These are phyloP conservation scores for Scopulariopsis brevicaulis DNA, from an alignment of 2,329 filamentous ascomycete genomes.

Conservation along the genomic window DNA sequence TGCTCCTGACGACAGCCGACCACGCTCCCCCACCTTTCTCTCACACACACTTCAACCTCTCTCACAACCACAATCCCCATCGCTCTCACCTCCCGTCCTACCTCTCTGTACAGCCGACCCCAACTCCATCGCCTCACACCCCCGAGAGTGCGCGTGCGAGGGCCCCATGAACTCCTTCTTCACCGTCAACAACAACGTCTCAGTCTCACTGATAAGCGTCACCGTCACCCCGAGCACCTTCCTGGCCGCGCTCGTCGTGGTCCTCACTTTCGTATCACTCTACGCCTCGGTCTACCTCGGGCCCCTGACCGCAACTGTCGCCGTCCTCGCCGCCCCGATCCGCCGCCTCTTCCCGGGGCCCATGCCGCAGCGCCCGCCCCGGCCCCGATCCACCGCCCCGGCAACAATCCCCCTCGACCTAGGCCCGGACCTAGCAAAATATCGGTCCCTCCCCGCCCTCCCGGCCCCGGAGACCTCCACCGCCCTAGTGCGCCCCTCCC, in stretches of 20 bases:
- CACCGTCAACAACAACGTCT: conserved; percentile 50
- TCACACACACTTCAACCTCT: background rate
- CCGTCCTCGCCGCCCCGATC: background rate
- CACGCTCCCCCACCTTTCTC: background rate
- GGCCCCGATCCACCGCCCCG: conserved; percentile 11
- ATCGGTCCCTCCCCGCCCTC: conserved; percentile 10
- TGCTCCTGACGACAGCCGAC: background rate
- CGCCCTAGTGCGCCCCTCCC: conserved; percentile 6
- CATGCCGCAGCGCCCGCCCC: conserved; percentile 6
- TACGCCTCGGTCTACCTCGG: conserved; percentile 4
- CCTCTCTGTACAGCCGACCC: background rate
- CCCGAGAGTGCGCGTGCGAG: conserved; percentile 5
- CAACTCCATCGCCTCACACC: background rate
- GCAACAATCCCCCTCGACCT: conserved; percentile 7
- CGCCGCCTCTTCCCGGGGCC: conserved; percentile 2
- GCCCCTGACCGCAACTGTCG: background rate
- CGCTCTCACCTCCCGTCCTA: background rate
- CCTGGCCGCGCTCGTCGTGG: conserved; percentile 36
- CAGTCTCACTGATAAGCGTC: conserved; percentile 47
- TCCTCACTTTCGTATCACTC: conserved; percentile 37
- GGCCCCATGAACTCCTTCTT: conserved; percentile 45
- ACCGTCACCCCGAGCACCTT: conserved; percentile 47
- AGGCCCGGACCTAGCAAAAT: background rate
- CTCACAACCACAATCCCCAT: background rate
- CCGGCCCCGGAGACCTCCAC: conserved; percentile 5